Base-by-base conservation (phyloP, 306 rosid genomes). In the Glycine tomentella region DNA sequence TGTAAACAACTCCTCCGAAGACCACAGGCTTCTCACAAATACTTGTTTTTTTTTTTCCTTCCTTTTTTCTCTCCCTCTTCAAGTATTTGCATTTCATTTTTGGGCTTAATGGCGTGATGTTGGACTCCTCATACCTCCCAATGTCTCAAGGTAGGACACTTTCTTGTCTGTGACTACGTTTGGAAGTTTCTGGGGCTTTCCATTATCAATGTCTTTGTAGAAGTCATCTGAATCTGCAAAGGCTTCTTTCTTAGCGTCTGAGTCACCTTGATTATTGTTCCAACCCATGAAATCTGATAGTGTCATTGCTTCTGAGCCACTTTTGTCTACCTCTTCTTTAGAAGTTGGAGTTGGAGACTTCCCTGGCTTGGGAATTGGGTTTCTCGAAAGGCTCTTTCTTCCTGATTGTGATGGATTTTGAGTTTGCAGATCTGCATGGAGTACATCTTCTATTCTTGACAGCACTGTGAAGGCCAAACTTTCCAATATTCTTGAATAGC, bases 211-310 rank as follows among this genome's bases (percentile, higher is more conserved):
- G 6, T 7, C 46, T 25, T 25, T 25, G 31, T 25, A 25, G 31
- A 25, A 25, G 9, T 86, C 91, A 67, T 93, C 95, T 69, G 87
- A 42, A 42, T 42, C 46, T 42, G 9, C 46, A 42, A 25, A 25
- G 31, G 31, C 31, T 25, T 87, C 90, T 77, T 82, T 91, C 80
- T 78, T 89, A 6, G 9, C 9, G 40, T 87, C 91, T 1, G 81
- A 9, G 11, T 87, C 94, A 9, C 81, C 88, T 68, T 86, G 90
- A 13, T 91, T 25, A 25, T 25, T 25, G 31, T 1, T 90, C 99
- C 99, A 96, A 44, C 99, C 99, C 98, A 96, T 96, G 89, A 93
- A 93, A 90, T 96, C 99, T 10, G 81, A 88, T 40, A 96, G 84
- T 13, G 99, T 96, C 97, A 89, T 93, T 20, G 89, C 33, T 51